Conservation (phyloP, 2,329 filamentous ascomycete genomes). For the Acephala macrosclerotiorum region DNA sequence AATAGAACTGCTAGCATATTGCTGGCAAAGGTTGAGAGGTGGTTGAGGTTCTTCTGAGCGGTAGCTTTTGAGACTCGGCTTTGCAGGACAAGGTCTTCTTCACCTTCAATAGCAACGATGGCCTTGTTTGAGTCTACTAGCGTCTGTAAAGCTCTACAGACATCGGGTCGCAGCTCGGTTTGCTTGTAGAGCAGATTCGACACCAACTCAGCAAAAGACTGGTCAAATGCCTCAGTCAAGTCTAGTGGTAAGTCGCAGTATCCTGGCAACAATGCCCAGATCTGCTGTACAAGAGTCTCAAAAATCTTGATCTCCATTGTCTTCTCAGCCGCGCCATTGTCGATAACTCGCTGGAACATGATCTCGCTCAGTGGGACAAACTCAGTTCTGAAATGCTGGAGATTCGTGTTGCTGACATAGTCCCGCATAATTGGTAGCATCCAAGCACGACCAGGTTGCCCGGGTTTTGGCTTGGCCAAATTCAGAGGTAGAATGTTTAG, state of each 20-base stretch:
- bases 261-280: slow-evolving; percentile 91
- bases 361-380: slow-evolving; percentile 88
- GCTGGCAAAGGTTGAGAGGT: slow-evolving; percentile 79
- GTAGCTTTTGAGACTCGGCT: slow-evolving; percentile 77
- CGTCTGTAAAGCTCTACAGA: slow-evolving; percentile 86
- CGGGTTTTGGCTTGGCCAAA: slow-evolving; percentile 76
- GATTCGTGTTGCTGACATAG: slow-evolving; percentile 85
- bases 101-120: slow-evolving; percentile 72
- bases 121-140: slow-evolving; percentile 92
- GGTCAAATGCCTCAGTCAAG: slow-evolving; percentile 78
- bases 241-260: slow-evolving; percentile 95
- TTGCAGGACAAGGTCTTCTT: slow-evolving; percentile 75
- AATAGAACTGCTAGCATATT: slow-evolving; percentile 97
- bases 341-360: slow-evolving; percentile 88
- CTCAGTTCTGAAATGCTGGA: slow-evolving; percentile 84
- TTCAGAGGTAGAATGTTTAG: slow-evolving; percentile 87
- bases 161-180: slow-evolving; percentile 82
- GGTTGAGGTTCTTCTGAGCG: slow-evolving; percentile 81
- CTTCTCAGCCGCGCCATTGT: slow-evolving; percentile 83
- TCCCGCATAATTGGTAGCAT: slow-evolving; percentile 91
- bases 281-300: slow-evolving; percentile 93
- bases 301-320: slow-evolving; percentile 98
- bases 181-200: slow-evolving; percentile 94
- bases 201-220: slow-evolving; percentile 86
- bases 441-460: slow-evolving; percentile 89